Conservation (phyloP, 495 filamentous ascomycete genomes). For the Penicillium ucsense region DNA sequence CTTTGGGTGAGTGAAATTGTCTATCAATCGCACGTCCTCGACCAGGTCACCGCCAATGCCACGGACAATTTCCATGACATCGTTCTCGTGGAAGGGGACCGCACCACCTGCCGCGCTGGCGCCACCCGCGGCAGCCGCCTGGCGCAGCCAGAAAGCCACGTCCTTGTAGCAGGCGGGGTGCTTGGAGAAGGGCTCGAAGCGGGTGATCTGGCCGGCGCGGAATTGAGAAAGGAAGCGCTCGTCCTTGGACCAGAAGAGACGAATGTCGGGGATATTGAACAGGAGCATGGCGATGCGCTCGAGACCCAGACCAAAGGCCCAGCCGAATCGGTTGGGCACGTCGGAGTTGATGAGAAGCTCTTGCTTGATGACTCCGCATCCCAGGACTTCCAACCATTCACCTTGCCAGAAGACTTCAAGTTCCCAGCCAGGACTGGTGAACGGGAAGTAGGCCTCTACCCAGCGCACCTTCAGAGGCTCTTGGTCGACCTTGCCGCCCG, state of each 20-base stretch:
- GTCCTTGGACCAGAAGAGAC: constrained; percentile 93
- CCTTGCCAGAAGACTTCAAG: constrained; percentile 92
- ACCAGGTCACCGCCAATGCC: constrained; percentile 70
- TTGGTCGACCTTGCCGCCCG: constrained; percentile 33
- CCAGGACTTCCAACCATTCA: constrained; percentile 90
- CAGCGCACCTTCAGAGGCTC: constrained; percentile 79
- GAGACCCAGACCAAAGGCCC: constrained; percentile 91
- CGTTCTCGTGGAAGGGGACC: constrained; percentile 75
- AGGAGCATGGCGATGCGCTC: constrained; percentile 95
- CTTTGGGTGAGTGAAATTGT: constrained; percentile 86
- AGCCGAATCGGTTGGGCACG: constrained; percentile 67
- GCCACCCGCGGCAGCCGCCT: constrained; percentile 30
- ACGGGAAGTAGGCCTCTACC: constrained; percentile 95
- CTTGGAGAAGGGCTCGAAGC: constrained; percentile 80
- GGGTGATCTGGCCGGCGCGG: constrained; percentile 51
- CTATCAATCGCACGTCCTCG: constrained; percentile 74
- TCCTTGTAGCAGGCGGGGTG: constrained; percentile 82
- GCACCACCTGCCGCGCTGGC: constrained; percentile 43
- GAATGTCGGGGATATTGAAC: constrained; percentile 90
- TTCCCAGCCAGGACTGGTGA: constrained; percentile 91
- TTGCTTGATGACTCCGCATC: constrained; percentile 86
- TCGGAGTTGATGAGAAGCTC: constrained; percentile 66
- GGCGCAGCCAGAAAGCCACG: constrained; percentile 82
- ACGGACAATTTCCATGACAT: constrained; percentile 90
- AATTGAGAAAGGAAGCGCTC: constrained; percentile 78